Conservation (phyloP, 2,329 filamentous ascomycete species). For the Colletotrichum filicis region DNA sequence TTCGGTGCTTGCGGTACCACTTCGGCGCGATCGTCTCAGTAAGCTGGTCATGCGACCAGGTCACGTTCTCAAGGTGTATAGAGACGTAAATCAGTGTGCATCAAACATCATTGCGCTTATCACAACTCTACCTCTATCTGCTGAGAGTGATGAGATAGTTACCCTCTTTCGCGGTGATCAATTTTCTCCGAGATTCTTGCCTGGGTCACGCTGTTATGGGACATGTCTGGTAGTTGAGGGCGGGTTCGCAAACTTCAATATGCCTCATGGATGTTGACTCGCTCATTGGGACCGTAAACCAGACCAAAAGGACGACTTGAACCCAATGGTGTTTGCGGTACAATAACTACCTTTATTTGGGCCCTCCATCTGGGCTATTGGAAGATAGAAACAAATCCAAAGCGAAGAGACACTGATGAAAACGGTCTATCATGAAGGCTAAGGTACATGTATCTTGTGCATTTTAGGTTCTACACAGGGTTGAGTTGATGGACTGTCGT, state of each 20-base stretch:
- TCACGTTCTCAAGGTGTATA: conserved; percentile 7
- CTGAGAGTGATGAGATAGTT: too few relatives aligned
- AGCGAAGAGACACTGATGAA: too few relatives aligned
- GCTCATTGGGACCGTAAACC: background rate
- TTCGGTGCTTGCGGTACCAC: conserved; percentile 24
- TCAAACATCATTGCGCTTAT: background rate
- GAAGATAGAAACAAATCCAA: too few relatives aligned
- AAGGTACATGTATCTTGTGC: too few relatives aligned
- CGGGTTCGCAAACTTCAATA: background rate
- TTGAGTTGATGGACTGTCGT: too few relatives aligned
- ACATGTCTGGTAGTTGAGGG: background rate
- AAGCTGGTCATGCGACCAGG: conserved; percentile 21
- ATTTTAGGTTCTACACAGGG: too few relatives aligned
- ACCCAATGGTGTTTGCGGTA: background rate
- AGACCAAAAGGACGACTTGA: background rate
- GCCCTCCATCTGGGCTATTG: too few relatives aligned
- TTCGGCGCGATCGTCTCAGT: conserved; percentile 15
- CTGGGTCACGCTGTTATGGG: background rate
- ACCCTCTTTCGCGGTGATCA: too few relatives aligned
- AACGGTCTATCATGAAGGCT: too few relatives aligned
- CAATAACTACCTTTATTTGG: background rate
- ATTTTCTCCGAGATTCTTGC: background rate
- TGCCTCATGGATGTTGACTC: background rate
- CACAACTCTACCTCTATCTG: background rate
- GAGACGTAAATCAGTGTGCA: background rate